Base-by-base conservation (phyloP, 441 rosid species). In the Mallotus japonicus region DNA sequence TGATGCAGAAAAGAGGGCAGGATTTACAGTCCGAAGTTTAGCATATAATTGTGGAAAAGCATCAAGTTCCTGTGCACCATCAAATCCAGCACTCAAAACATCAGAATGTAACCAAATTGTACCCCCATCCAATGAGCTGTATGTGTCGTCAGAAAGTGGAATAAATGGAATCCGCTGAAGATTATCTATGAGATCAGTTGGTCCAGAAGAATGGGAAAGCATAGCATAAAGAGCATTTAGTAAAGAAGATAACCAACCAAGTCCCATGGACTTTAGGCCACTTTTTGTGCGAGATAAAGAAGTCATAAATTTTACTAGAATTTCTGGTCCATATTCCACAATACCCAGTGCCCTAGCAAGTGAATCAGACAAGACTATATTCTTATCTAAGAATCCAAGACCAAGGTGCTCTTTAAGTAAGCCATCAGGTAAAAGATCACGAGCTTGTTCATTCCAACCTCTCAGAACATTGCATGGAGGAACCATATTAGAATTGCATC, bases 401-500 rank as follows among this genome's bases (percentile, higher is more conserved):
- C 92, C 97, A 77, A 95, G 94, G 81, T 91, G 92, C 79, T 89
- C 86, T 70, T 81, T 84, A 70, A 95, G 95, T 77, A 95, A 82
- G 69, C 77, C 75, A 79, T 85, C 85, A 49, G 88, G 84, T 67
- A 93, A 82, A 81, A 95, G 86, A 80, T 63, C 59, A 70, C 76
- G 83, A 54, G 91, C 90, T 66, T 85, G 84, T 72, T 88, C 90
- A 81, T 84, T 88, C 99, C 99, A 95, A 68, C 94, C 90, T 87
- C 94, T 87, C 49, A 95, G 81, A 76, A 87, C 98, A 85, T 83
- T 89, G 89, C 98, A 88, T 22, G 99, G 97, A 77, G 92, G 97
- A 81, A 87, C 94, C 97, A 95, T 90, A 37, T 81, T 82, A 70
- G 78, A 76, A 75, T 77, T 73, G 69, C 85, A 89, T 79, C 97